Evolutionary conservation across 257 asterid species (phyloP).

Genomic region (Ocimum tenuiflorum): DNA sequence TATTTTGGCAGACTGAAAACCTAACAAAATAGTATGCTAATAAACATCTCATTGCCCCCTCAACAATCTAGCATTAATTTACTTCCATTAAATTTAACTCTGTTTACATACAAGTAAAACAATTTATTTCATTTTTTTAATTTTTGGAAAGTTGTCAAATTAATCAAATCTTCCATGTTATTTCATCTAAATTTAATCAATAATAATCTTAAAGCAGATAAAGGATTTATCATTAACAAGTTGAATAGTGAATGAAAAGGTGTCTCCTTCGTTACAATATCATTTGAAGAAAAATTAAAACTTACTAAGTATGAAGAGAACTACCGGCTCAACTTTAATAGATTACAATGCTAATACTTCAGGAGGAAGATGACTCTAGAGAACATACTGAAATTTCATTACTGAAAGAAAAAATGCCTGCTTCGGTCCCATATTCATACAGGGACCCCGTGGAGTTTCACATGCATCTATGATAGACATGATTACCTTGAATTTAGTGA

Average conservation of each 20-base stretch:
- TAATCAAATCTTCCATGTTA: not conserved
- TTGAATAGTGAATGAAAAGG: not conserved
- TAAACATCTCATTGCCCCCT: not conserved
- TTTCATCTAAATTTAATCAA: not conserved
- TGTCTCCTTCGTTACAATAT: not conserved
- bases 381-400: not conserved
- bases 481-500: slow-evolving; percentile 68
- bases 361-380: not conserved
- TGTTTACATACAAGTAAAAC: slow-evolving; percentile 5
- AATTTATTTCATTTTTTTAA: not conserved
- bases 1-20: not conserved
- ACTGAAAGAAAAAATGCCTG: not conserved
- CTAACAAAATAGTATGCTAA: slow-evolving; percentile 5
- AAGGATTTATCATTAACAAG: not conserved
- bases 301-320: not conserved
- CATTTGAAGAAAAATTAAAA: not conserved
- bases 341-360: not conserved
- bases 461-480: not conserved
- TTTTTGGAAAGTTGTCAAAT: not conserved
- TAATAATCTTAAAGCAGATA: slow-evolving; percentile 11
- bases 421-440: not conserved
- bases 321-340: not conserved
- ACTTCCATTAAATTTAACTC: not conserved
- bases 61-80: slow-evolving; percentile 1
- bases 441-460: not conserved